Conservation (phyloP, 2,329 filamentous ascomycete genomes). For the Zasmidium angulare region DNA sequence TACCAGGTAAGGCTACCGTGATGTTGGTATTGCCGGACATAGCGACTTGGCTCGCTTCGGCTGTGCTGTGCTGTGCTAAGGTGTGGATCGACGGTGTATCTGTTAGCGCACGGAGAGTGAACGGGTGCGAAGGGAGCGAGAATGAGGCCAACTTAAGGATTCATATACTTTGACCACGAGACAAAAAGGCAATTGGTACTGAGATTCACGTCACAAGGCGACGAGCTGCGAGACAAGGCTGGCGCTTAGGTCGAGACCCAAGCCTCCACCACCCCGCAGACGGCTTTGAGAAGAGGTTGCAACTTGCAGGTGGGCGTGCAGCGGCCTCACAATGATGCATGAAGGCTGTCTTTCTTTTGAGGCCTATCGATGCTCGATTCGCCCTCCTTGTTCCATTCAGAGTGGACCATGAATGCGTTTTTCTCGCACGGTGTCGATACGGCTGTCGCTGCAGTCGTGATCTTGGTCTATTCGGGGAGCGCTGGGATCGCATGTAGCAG, state of each 20-base stretch:
- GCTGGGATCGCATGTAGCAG: no score
- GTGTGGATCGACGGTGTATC: neutral
- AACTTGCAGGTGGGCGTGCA: neutral
- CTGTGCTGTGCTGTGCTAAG: neutral
- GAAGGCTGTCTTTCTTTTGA: no score
- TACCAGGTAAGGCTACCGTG: conserved; percentile 27
- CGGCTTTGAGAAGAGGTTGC: neutral
- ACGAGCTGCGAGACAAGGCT: neutral
- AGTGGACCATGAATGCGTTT: no score
- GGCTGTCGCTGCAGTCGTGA: no score
- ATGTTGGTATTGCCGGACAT: conserved; percentile 31
- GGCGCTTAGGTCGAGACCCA: neutral
- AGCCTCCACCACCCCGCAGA: neutral
- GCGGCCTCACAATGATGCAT: neutral
- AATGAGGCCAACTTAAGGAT: no score
- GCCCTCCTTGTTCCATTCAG: no score
- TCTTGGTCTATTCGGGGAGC: no score
- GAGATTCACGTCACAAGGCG: neutral
- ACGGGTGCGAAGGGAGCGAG: neutral
- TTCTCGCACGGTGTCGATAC: no score
- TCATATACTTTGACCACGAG: neutral
- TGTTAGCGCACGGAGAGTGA: neutral
- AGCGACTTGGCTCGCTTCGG: neutral
- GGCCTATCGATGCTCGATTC: no score
- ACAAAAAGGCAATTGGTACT: neutral